phyloP scores from a whole-genome alignment of 352 stramenopile genomes.

The Bremia lactucae region DNA sequence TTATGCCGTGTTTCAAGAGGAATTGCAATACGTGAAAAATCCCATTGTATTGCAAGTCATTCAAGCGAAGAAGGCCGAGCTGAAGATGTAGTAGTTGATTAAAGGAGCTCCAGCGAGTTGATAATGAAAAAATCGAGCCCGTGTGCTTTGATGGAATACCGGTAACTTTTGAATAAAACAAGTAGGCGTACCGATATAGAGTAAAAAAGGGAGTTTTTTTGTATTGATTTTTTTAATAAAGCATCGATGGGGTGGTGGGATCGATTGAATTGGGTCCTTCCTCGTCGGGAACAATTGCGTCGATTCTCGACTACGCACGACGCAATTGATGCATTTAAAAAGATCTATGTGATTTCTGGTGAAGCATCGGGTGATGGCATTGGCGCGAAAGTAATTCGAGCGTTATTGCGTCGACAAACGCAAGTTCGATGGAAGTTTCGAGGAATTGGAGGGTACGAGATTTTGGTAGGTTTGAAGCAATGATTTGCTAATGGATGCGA shows the following conservation, averaged over 20 bases:
- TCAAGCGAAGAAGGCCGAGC: constrained; percentile 47
- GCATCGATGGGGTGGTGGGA: constrained; percentile 17
- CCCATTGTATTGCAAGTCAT: constrained; percentile 47
- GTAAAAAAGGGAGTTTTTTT: background rate
- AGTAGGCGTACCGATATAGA: background rate
- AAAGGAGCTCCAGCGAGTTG: constrained; percentile 14
- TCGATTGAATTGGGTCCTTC: constrained; percentile 1
- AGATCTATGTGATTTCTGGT: constrained; percentile 59
- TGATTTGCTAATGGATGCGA: background rate
- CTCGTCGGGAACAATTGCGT: constrained; percentile 3
- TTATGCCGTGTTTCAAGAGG: constrained; percentile 32
- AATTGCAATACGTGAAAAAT: constrained; percentile 48
- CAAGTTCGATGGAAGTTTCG: constrained; percentile 24
- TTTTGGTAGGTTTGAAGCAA: background rate
- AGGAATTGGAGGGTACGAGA: constrained; percentile 48
- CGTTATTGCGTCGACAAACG: constrained; percentile 21
- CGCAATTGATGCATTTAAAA: background rate
- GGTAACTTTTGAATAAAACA: background rate
- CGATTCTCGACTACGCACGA: constrained; percentile 9
- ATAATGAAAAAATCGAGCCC: no score
- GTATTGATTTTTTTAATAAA: background rate
- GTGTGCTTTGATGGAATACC: no score
- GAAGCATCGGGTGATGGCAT: constrained; percentile 73
- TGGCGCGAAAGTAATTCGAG: constrained; percentile 52
- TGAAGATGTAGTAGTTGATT: constrained; percentile 30